phyloP scores from a whole-genome alignment of 164 flowering plant species.

The Platanus orientalis region DNA sequence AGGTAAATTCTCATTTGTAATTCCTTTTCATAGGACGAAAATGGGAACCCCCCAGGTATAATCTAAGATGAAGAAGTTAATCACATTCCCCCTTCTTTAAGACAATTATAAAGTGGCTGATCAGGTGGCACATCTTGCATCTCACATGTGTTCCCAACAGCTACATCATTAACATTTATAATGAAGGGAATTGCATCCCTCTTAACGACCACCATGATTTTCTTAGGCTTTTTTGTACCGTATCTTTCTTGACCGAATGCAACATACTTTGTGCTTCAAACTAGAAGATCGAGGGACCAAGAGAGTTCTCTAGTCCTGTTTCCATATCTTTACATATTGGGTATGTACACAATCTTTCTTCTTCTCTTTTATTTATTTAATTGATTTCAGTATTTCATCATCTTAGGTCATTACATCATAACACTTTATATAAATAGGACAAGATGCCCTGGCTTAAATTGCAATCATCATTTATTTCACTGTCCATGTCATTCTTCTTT shows the following conservation, averaged over 20 bases:
- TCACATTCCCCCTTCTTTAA: conserved; percentile 1
- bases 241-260: conserved; percentile 2
- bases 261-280: not conserved
- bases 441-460: no score
- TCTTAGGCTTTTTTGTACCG: not conserved
- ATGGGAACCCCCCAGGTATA: not conserved
- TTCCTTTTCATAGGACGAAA: not conserved
- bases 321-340: not conserved
- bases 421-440: not conserved
- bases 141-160: conserved; percentile 5
- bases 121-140: conserved; percentile 1
- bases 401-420: not conserved
- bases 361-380: no score
- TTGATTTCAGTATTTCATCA: not conserved
- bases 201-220: conserved; percentile 3
- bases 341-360: no score
- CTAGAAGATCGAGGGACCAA: not conserved
- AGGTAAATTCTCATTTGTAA: not conserved
- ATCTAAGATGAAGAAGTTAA: conserved; percentile 2
- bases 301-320: not conserved
- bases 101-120: not conserved
- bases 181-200: not conserved
- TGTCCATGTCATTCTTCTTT: no score
- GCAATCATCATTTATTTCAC: no score
- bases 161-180: conserved; percentile 4